phyloP scores from a whole-genome alignment of 176 grass and related monocot genomes.

The Musa acuminata region DNA sequence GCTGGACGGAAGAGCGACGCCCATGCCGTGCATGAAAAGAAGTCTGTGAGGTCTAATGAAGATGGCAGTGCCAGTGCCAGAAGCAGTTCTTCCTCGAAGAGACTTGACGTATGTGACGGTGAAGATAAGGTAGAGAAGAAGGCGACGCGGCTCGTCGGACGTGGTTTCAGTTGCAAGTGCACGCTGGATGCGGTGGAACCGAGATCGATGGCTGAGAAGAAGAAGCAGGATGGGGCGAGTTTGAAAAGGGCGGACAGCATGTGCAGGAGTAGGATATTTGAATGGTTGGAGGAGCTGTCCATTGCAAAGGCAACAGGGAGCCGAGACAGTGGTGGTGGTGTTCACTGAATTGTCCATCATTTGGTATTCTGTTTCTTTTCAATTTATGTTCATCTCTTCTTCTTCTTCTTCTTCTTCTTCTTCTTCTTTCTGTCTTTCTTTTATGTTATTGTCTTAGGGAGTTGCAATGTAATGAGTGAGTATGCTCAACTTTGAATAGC shows the following conservation, averaged over 20 bases:
- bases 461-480: neutral
- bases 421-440: neutral
- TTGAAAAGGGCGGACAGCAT: conserved; percentile 21
- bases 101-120: too few species aligned
- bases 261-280: conserved; percentile 32
- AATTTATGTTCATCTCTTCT: neutral
- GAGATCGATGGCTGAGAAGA: neutral
- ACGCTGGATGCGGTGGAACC: conserved; percentile 29
- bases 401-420: neutral
- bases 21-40: neutral
- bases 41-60: conserved; percentile 6
- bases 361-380: neutral
- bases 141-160: conserved; percentile 9
- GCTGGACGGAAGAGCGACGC: neutral
- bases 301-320: conserved; percentile 19
- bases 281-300: conserved; percentile 41
- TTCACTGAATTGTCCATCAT: neutral
- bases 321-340: neutral
- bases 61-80: conserved; percentile 1
- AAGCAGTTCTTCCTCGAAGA: neutral
- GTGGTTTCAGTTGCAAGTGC: conserved; percentile 35
- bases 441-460: neutral
- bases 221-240: conserved; percentile 11
- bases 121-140: conserved; percentile 18
- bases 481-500: neutral